Percentiles rank a stretch among this genome's conserved stretches.
Conservation (phyloP, 208 protist species). For the Leishmania mexicana region DNA sequence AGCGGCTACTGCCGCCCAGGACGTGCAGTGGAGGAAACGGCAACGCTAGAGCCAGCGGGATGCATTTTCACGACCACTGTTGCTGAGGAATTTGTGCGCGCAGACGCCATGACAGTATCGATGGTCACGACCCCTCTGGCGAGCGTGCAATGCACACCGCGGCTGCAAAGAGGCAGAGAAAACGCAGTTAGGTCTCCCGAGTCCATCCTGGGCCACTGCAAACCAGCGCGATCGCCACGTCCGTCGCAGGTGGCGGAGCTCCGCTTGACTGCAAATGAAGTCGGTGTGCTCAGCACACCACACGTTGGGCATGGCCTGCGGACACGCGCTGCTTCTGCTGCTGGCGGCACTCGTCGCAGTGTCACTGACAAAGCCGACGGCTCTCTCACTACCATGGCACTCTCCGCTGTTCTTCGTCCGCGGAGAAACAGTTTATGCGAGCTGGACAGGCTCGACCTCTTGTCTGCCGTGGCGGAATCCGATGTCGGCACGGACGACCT, state of each 20-base stretch:
- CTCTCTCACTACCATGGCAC: constrained; percentile 25
- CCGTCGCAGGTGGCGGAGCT: background rate
- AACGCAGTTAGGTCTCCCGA: background rate
- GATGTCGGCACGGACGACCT: background rate
- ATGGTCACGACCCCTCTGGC: background rate
- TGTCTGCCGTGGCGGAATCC: background rate
- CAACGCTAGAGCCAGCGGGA: background rate
- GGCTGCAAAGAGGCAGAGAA: background rate
- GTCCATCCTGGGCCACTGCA: background rate
- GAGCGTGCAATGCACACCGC: constrained; percentile 1
- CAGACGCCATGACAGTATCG: background rate
- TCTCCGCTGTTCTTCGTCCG: constrained; percentile 14
- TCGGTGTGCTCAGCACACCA: background rate
- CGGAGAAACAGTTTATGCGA: background rate
- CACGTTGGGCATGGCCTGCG: constrained; percentile 4
- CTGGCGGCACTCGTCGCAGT: background rate
- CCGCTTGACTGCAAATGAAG: background rate
- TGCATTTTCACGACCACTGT: background rate
- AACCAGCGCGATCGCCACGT: constrained; percentile 12
- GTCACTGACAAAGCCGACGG: background rate
- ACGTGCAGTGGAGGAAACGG: background rate
- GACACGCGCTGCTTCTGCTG: constrained; percentile 1
- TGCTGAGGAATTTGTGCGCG: background rate
- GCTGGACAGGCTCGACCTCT: background rate
- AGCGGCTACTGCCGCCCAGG: background rate